A percentile compares a stretch with the other conserved stretches of the same genome.
These are phyloP conservation scores for Cryptosporidium sp. DNA, from an alignment of 169 alveolate species.

Conservation along the genomic window DNA sequence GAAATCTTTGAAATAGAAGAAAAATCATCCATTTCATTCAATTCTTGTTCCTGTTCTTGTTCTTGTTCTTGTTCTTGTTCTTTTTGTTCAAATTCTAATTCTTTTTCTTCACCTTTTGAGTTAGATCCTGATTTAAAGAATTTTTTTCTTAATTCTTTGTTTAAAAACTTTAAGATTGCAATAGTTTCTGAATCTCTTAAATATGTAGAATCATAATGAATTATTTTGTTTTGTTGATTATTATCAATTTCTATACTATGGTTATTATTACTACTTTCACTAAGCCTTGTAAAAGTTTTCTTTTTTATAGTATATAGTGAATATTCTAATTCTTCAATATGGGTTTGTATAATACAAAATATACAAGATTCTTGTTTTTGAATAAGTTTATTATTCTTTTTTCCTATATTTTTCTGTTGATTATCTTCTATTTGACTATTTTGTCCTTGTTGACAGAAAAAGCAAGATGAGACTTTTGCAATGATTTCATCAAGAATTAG, in stretches of 20 bases:
- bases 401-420: neutral
- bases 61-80: neutral
- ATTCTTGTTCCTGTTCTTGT: neutral
- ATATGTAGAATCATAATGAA: slow-evolving; percentile 17
- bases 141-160: slow-evolving; percentile 29
- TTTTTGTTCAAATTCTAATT: neutral
- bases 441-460: neutral
- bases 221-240: neutral
- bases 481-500: slow-evolving; percentile 14
- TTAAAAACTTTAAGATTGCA: slow-evolving; percentile 27
- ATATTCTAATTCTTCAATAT: slow-evolving; percentile 40
- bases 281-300: neutral
- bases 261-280: neutral
- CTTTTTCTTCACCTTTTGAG: too few species aligned
- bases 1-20: neutral
- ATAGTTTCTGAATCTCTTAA: slow-evolving; percentile 53
- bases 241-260: neutral
- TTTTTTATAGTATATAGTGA: slow-evolving; percentile 45
- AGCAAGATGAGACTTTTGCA: slow-evolving; percentile 51
- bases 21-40: neutral
- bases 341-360: slow-evolving; percentile 23
- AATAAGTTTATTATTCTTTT: neutral
- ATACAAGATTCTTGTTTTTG: slow-evolving; percentile 12
- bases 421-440: neutral
- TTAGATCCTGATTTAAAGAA: neutral